phyloP scores from a whole-genome alignment of 805 yeast genomes.

The Grigorovia transvaalensis region DNA sequence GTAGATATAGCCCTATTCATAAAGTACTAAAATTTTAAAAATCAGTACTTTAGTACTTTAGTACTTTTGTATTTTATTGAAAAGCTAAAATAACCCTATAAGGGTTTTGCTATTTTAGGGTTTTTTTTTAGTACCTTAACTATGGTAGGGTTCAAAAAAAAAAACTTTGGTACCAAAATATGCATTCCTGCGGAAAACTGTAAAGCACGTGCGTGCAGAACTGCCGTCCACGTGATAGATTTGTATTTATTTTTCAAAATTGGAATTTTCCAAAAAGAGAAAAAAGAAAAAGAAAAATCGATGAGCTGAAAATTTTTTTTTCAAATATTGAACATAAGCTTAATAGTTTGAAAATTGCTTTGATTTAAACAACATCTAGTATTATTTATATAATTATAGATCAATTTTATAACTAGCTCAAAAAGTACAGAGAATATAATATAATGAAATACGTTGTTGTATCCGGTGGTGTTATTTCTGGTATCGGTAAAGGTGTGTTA shows the following conservation, averaged over 20 bases:
- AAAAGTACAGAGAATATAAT: background rate
- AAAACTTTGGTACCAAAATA: too few species aligned
- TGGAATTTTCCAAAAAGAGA: too few species aligned
- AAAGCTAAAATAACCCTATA: too few species aligned
- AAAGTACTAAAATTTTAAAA: too few species aligned
- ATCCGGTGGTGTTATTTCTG: conserved; percentile 98
- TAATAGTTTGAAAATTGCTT: too few species aligned
- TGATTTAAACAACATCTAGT: background rate
- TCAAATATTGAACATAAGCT: background rate
- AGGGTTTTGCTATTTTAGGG: too few species aligned
- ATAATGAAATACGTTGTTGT: conserved; percentile 96
- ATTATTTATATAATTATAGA: background rate
- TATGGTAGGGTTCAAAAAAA: too few species aligned
- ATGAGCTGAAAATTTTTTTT: background rate
- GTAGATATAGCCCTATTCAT: too few species aligned
- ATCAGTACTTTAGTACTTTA: too few species aligned
- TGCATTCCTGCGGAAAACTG: background rate
- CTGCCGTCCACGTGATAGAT: background rate
- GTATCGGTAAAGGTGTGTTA: conserved; percentile 97
- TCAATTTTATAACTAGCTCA: background rate
- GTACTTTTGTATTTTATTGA: too few species aligned
- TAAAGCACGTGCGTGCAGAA: background rate
- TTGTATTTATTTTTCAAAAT: background rate
- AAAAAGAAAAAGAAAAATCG: background rate
- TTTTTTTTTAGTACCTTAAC: too few species aligned